These are phyloP conservation scores for Aspergillus calidoustus DNA, from an alignment of 2,329 filamentous ascomycete species.

Conservation along the genomic window DNA sequence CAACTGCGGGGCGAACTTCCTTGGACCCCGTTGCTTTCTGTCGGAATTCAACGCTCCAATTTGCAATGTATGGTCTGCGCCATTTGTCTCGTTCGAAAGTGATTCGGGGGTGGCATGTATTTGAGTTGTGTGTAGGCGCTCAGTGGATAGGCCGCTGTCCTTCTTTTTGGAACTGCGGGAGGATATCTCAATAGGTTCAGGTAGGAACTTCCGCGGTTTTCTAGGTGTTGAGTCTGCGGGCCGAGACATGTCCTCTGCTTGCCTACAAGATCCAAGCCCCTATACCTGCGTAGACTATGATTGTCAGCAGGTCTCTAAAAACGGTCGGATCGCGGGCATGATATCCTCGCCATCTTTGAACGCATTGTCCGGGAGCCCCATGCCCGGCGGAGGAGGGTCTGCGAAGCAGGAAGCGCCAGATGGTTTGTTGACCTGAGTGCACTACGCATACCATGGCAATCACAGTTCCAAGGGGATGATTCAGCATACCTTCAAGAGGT, in stretches of 20 bases:
- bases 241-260: conserved; percentile 11
- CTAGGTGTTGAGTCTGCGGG: conserved; percentile 4
- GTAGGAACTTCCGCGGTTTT: conserved; percentile 38
- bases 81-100: background rate
- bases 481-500: background rate
- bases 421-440: background rate
- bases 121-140: background rate
- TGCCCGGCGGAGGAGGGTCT: too few relatives aligned
- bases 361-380: background rate
- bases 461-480: background rate
- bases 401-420: background rate
- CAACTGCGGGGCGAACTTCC: conserved; percentile 38
- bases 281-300: background rate
- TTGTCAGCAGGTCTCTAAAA: background rate
- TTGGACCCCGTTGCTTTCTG: conserved; percentile 17
- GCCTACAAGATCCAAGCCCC: background rate
- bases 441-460: background rate
- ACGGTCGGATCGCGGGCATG: background rate
- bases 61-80: background rate
- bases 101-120: background rate
- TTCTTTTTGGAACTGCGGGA: conserved; percentile 44
- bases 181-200: conserved; percentile 51
- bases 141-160: conserved; percentile 1
- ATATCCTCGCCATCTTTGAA: background rate
- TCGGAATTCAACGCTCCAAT: background rate